Evolutionary conservation across 805 yeast species (phyloP).

Genomic region (Candida schatavii): DNA sequence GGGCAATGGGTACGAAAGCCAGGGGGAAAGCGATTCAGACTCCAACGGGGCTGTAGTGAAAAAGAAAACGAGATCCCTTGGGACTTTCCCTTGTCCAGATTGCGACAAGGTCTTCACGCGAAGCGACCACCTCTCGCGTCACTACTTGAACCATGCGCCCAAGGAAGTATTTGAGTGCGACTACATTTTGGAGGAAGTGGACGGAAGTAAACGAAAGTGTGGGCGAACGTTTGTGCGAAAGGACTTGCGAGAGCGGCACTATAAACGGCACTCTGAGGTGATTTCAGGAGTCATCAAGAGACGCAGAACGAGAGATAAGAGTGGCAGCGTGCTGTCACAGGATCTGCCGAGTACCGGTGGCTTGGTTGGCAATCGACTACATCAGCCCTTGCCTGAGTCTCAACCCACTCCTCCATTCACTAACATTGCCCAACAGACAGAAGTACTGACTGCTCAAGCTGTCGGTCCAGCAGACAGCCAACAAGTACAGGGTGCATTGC

Average conservation of each 20-base stretch:
- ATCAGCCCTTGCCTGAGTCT: no score
- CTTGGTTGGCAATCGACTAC: no score
- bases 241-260: slow-evolving; percentile 48
- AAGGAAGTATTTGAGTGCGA: slow-evolving; percentile 56
- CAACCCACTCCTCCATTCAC: no score
- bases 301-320: slow-evolving; percentile 2
- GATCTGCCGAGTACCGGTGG: not conserved
- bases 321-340: slow-evolving; percentile 1
- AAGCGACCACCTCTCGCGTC: slow-evolving; percentile 64
- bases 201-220: slow-evolving; percentile 44
- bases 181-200: slow-evolving; percentile 41
- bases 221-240: slow-evolving; percentile 60
- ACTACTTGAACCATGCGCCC: slow-evolving; percentile 56
- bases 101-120: slow-evolving; percentile 58
- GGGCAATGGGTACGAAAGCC: no score
- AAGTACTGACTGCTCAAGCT: not conserved
- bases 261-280: slow-evolving; percentile 24
- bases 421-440: not conserved
- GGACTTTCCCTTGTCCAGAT: slow-evolving; percentile 32
- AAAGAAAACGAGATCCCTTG: slow-evolving; percentile 26
- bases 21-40: no score
- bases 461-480: not conserved
- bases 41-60: not conserved
- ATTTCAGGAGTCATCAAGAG: slow-evolving; percentile 1
- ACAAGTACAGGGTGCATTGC: not conserved